Evolutionary conservation across 768 basidiomycete species (phyloP).

Genomic region (Dentipellis sp.): DNA sequence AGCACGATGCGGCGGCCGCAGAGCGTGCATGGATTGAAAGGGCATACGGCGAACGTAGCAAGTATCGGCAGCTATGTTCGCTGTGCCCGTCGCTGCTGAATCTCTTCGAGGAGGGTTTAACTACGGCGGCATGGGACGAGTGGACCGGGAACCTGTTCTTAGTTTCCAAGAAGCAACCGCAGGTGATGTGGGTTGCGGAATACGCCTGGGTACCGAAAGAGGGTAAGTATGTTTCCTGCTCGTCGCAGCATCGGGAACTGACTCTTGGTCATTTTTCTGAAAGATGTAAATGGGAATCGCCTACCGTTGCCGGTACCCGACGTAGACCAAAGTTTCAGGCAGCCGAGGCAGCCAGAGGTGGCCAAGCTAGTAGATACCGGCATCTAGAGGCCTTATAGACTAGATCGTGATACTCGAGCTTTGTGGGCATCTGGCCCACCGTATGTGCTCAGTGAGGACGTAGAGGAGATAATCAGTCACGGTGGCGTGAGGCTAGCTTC

Average conservation of each 20-base stretch:
- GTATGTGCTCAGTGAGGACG: too few relatives aligned
- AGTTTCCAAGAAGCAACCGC: conserved; percentile 8
- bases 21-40: conserved; percentile 13
- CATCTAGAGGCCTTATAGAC: too few relatives aligned
- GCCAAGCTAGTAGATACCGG: too few relatives aligned
- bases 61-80: conserved; percentile 3
- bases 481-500: too few relatives aligned
- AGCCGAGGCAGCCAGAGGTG: too few relatives aligned
- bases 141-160: conserved; percentile 11
- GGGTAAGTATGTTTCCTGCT: neutral
- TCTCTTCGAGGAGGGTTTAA: conserved; percentile 5
- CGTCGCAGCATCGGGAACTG: neutral
- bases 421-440: too few relatives aligned
- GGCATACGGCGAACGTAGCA: conserved; percentile 4
- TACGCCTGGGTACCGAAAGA: conserved; percentile 12
- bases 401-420: too few relatives aligned
- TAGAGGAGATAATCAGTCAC: too few relatives aligned
- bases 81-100: conserved; percentile 8
- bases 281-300: conserved; percentile 9
- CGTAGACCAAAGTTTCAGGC: conserved; percentile 9
- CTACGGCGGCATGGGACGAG: conserved; percentile 12
- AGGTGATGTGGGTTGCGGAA: conserved; percentile 8
- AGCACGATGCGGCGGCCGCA: conserved; percentile 9
- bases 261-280: neutral
- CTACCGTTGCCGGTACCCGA: conserved; percentile 11